Base-by-base conservation (phyloP, 1,139 yeast genomes). In the Blastobotrys indianensis region DNA sequence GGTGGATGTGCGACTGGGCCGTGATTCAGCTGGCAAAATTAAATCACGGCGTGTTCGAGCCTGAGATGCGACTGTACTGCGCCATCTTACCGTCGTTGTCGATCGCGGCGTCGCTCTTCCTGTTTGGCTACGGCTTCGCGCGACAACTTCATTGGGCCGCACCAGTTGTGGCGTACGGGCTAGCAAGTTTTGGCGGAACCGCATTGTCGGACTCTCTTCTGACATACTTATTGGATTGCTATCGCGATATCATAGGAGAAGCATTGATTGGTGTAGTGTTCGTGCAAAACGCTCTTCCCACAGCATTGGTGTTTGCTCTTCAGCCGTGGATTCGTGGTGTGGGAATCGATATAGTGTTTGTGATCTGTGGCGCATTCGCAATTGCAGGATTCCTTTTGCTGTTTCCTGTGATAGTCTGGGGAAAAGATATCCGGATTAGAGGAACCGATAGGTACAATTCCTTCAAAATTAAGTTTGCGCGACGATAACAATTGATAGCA, bases 221-320 rank as follows among this genome's bases (percentile, higher is more conserved):
- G 23, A 45, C 52, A 3, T 51, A 51, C 32, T 38, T 51, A 33
- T 44, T 51, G 41, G 54, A 51, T 38, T 44, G 49, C 16, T 49
- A 51, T 34, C 37, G 46, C 8, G 54, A 49, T 7, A 49, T 51
- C 35, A 46, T 51, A 2, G 52, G 51, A 2, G 48, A 49, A 16
- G 41, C 47, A n/a, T 42, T 51, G 32, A 46, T 48, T 25, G 54
- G 54, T 4, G 51, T 51, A 8, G 51, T 51, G 15, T 41, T 51
- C n/a, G 41, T 51, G 20, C 59, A 58, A 34, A 55, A 54, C 32
- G 34, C 44, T 5, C 41, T 47, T 10, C 50, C 52, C 4, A 51
- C 47, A 10, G 47, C 51, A 6, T 36, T 49, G 10, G 46, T 46
- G 9, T 49, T 51, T 30, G 48, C 49, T 1, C 44, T 51, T 2